A percentile compares a stretch with the other conserved stretches of the same genome.
phyloP scores from a whole-genome alignment of 495 filamentous ascomycete genomes.

The Glarea lozoyensis region DNA sequence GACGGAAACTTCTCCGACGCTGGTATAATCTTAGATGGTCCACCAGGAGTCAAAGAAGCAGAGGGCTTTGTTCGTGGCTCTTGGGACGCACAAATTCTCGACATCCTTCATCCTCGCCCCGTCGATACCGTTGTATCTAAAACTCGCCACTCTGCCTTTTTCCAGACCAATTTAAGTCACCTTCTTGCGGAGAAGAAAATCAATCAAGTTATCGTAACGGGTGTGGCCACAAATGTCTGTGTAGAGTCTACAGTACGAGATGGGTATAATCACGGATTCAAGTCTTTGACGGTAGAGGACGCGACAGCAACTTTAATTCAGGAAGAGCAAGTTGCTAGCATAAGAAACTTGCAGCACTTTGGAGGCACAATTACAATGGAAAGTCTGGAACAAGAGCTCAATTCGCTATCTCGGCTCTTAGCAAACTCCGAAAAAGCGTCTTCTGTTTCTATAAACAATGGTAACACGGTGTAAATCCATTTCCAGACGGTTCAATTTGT shows the following conservation, averaged over 20 bases:
- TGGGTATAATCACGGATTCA: constrained; percentile 16
- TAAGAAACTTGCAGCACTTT: constrained; percentile 2
- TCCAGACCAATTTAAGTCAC: constrained; percentile 14
- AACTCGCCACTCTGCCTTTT: constrained; percentile 21
- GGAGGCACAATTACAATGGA: constrained; percentile 3
- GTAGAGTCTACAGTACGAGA: constrained; percentile 22
- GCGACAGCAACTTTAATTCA: constrained; percentile 14
- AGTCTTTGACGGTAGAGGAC: constrained; percentile 19
- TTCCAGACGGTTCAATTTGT: too few relatives aligned
- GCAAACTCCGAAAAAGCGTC: too few relatives aligned
- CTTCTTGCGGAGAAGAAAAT: constrained; percentile 14
- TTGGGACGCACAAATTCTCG: constrained; percentile 20
- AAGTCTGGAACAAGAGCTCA: constrained; percentile 13
- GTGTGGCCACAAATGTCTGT: constrained; percentile 22
- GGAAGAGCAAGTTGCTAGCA: constrained; percentile 8
- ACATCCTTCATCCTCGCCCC: constrained; percentile 14
- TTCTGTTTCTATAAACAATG: too few relatives aligned
- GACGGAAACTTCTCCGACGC: constrained; percentile 20
- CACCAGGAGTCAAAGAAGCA: constrained; percentile 6
- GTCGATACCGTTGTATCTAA: constrained; percentile 16
- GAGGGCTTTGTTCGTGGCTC: constrained; percentile 19
- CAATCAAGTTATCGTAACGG: constrained; percentile 20
- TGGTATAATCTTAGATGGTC: background rate
- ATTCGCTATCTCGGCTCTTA: constrained; percentile 5
- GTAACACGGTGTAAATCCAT: too few relatives aligned